A percentile compares a stretch with the other conserved stretches of the same genome.
Evolutionary conservation across 2,329 filamentous ascomycete species (phyloP).

Genomic region (Hyphodiscus sp.): DNA sequence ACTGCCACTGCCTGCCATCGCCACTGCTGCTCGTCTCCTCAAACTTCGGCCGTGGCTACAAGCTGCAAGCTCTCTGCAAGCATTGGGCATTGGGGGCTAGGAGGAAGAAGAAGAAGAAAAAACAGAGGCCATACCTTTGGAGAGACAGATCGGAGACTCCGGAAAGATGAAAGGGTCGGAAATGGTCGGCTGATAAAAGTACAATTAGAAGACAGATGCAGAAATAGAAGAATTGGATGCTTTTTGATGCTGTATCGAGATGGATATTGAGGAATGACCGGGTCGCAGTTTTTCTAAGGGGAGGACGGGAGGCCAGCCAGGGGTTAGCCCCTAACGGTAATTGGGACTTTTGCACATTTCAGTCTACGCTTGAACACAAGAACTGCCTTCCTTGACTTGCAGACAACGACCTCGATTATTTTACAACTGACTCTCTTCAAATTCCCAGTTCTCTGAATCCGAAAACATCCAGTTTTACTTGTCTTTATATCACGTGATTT

Average conservation of each 20-base stretch:
- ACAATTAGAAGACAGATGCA: conserved; percentile 14
- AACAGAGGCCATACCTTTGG: conserved; percentile 1
- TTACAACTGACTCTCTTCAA: not conserved
- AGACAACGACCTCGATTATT: not conserved
- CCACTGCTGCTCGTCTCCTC: not conserved
- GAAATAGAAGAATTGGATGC: conserved; percentile 6
- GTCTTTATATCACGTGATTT: conserved; percentile 1
- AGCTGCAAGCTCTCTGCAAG: not conserved
- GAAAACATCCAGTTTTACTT: not conserved
- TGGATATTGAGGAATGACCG: not conserved
- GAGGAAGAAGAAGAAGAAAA: too few relatives aligned
- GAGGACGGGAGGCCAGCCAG: not conserved
- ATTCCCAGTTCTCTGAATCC: not conserved
- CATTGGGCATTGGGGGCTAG: not conserved
- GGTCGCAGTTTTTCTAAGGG: not conserved
- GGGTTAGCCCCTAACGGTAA: not conserved
- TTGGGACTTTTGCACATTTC: not conserved
- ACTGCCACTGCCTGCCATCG: not conserved
- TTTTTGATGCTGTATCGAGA: conserved; percentile 15
- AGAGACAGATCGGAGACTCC: not conserved
- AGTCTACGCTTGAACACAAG: too few relatives aligned
- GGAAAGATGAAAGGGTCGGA: not conserved
- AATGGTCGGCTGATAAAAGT: conserved; percentile 7
- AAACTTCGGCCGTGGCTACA: not conserved
- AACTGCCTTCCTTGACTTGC: too few relatives aligned